Evolutionary conservation across 1,139 yeast genomes (phyloP).

Genomic region (Hansenula lynferdii): DNA sequence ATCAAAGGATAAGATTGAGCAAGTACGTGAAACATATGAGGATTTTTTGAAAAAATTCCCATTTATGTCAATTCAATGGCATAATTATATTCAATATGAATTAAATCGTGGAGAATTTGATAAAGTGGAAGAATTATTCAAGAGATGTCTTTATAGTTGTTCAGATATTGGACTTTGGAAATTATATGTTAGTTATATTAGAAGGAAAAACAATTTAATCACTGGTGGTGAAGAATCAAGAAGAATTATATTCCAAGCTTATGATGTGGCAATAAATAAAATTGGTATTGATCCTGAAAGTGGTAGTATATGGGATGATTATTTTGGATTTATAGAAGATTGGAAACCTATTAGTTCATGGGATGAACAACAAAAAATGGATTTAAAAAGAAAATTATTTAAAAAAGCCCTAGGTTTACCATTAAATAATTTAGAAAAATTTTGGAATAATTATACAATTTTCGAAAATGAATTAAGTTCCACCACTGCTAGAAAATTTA

Average conservation of each 20-base stretch:
- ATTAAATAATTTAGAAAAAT: conserved; percentile 62
- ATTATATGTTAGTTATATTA: conserved; percentile 70
- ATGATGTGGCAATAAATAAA: conserved; percentile 72
- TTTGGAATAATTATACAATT: conserved; percentile 77
- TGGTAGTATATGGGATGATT: conserved; percentile 77
- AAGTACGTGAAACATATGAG: conserved; percentile 55
- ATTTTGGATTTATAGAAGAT: conserved; percentile 68
- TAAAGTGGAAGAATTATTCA: conserved; percentile 61
- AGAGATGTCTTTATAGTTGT: conserved; percentile 53
- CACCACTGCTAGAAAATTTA: conserved; percentile 78
- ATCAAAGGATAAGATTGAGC: conserved; percentile 57
- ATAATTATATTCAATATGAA: conserved; percentile 65
- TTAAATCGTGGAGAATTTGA: conserved; percentile 64
- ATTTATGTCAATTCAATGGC: conserved; percentile 64
- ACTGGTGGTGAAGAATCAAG: conserved; percentile 87
- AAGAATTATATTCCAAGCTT: conserved; percentile 71
- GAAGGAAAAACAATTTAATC: conserved; percentile 71
- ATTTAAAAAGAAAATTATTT: conserved; percentile 70
- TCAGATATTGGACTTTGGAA: conserved; percentile 67
- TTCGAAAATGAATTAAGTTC: conserved; percentile 81
- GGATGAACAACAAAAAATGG: conserved; percentile 84
- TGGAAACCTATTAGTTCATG: conserved; percentile 80
- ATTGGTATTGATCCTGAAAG: conserved; percentile 78
- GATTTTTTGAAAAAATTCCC: conserved; percentile 63
- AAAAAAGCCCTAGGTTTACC: conserved; percentile 71